Base-by-base conservation (phyloP, 768 basidiomycete species). In the Boletus sp. region DNA sequence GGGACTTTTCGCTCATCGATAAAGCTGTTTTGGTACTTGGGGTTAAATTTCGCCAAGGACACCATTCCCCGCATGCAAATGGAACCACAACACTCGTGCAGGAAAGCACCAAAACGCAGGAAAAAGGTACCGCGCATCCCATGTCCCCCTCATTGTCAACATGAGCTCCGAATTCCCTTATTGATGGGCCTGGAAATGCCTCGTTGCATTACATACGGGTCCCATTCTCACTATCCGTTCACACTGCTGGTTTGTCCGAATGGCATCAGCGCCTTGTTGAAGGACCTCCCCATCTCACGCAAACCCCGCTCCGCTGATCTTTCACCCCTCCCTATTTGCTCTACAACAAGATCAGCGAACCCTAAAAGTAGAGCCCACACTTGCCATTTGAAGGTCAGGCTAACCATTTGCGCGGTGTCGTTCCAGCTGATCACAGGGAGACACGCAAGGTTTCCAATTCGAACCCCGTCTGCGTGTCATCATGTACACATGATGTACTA, bases 191-290 rank as follows among this genome's bases (percentile, higher is more conserved):
- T 43, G 39, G 51, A 38, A 19, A 42, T 39, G 54, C 56, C 55
- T 65, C 55, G 63, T 65, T 67, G 60, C 55, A 48, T 48, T 40
- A 17, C 50, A 47, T 27, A 46, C 39, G 32, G 13, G 41, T 40
- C 15, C 29, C 25, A 27, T 35, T 32, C 15, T 45, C 23, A 46
- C 19, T 30, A 3, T 34, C 35, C 15, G 32, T 42, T 35, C 25
- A 43, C 33, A 47, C 54, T 27, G 37, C 27, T 48, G 33, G 33
- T 53, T 37, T 51, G 38, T 37, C 32, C 7, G 7, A 34, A 40
- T n/a, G n/a, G 15, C 25, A 32, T 47, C 27, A 37, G 37, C 15
- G 37, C 32, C 40, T 11, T 46, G 38, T 37, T 23, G 23, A 50
- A 50, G 41, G 6, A 23, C 9, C 7, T 7, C 33, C 14, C 6